phyloP scores from a whole-genome alignment of 805 yeast species.

The Zygosaccharomyces kombuchaensis region DNA sequence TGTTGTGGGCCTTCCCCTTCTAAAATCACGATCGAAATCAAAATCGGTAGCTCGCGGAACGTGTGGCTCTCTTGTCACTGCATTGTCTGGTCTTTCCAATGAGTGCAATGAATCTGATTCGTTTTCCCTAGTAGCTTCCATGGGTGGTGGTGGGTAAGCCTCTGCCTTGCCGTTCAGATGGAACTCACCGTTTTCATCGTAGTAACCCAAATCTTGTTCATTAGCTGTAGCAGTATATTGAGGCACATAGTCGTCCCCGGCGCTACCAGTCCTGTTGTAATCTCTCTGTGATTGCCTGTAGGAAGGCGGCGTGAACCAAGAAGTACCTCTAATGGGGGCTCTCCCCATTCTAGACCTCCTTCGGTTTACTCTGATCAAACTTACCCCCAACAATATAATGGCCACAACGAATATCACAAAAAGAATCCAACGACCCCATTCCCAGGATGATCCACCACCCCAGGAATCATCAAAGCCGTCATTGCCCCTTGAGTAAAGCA shows the following conservation, averaged over 20 bases:
- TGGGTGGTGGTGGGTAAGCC: conserved; percentile 29
- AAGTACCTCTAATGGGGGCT: conserved; percentile 67
- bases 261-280: conserved; percentile 33
- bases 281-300: conserved; percentile 63
- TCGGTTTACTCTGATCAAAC: conserved; percentile 37
- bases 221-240: conserved; percentile 62
- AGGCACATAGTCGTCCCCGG: conserved; percentile 52
- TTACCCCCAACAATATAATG: conserved; percentile 8
- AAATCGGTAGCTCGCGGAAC: conserved; percentile 9
- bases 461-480: conserved; percentile 11
- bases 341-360: conserved; percentile 43
- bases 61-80: conserved; percentile 13
- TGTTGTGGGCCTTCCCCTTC: conserved; percentile 15
- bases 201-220: conserved; percentile 73
- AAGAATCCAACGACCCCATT: conserved; percentile 35
- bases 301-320: conserved; percentile 85
- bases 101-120: conserved; percentile 53
- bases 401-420: conserved; percentile 19
- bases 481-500: conserved; percentile 3
- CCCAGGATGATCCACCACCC: conserved; percentile 22
- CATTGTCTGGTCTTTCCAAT: conserved; percentile 22
- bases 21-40: conserved; percentile 15
- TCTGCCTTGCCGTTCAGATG: conserved; percentile 37
- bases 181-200: conserved; percentile 58
- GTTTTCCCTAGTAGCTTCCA: conserved; percentile 37